Percentiles rank a stretch among this genome's conserved stretches.
Evolutionary conservation across 148 eudicot genomes (phyloP).

Genomic region (Arctostaphylos glauca): DNA sequence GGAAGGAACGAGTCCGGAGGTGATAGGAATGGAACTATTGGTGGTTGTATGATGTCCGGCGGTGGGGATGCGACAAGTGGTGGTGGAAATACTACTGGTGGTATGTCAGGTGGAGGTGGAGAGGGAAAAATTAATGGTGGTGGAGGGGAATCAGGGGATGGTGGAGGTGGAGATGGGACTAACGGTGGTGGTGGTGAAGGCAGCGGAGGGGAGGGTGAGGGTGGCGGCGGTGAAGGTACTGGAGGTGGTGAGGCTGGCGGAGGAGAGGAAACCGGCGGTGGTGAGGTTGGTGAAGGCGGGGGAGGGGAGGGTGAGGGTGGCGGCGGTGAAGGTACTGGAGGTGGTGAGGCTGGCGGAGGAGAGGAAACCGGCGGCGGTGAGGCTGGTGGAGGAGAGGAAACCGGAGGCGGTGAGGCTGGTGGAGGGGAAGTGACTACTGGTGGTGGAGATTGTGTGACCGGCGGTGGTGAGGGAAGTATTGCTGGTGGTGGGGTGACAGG

Average conservation of each 20-base stretch:
- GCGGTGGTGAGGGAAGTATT: slow-evolving; percentile 19
- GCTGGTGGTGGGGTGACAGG: slow-evolving; percentile 12
- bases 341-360: slow-evolving; percentile 17
- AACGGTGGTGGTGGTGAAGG: slow-evolving; percentile 24
- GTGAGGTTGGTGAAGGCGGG: slow-evolving; percentile 14
- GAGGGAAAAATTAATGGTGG: not conserved
- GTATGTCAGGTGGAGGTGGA: slow-evolving; percentile 15
- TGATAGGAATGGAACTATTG: slow-evolving; percentile 20
- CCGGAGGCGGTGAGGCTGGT: slow-evolving; percentile 20
- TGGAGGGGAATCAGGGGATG: slow-evolving; percentile 1
- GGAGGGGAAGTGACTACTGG: slow-evolving; percentile 21
- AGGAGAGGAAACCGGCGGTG: slow-evolving; percentile 8
- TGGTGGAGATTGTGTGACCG: slow-evolving; percentile 14
- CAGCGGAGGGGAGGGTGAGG: not conserved
- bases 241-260: slow-evolving; percentile 19
- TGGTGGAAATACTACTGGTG: slow-evolving; percentile 12
- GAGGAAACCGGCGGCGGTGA: slow-evolving; percentile 16
- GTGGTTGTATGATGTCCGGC: not conserved
- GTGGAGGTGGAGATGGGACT: slow-evolving; percentile 15
- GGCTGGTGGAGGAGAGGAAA: not conserved
- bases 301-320: slow-evolving; percentile 9
- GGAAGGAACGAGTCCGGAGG: slow-evolving; percentile 19
- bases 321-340: slow-evolving; percentile 16
- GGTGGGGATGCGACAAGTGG: slow-evolving; percentile 18
- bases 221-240: slow-evolving; percentile 13